A percentile compares a stretch with the other conserved stretches of the same genome.
These are phyloP conservation scores for Magnaporthiopsis incrustans DNA, from an alignment of 2,329 filamentous ascomycete genomes.

Conservation along the genomic window DNA sequence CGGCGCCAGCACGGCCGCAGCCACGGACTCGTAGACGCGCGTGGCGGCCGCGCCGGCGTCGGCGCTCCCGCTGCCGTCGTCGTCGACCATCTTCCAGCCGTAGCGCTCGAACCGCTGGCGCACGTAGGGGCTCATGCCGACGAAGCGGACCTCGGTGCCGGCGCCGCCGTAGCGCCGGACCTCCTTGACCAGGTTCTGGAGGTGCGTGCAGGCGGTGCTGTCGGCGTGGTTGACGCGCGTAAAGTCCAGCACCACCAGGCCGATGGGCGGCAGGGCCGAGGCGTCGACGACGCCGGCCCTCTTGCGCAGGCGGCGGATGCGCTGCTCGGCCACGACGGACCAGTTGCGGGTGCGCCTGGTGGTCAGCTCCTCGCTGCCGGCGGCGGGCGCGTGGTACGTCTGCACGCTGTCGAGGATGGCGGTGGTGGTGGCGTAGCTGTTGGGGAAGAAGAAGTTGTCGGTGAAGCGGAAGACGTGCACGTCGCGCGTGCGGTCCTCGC, in stretches of 20 bases:
- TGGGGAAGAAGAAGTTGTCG: slow-evolving; percentile 53
- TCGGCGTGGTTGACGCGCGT: slow-evolving; percentile 43
- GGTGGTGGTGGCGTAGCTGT: slow-evolving; percentile 45
- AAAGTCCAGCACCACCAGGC: slow-evolving; percentile 44
- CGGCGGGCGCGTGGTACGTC: slow-evolving; percentile 32
- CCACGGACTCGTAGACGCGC: slow-evolving; percentile 2
- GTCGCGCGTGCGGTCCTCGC: slow-evolving; percentile 25
- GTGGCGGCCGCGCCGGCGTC: slow-evolving; percentile 4
- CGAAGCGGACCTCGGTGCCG: slow-evolving; percentile 37
- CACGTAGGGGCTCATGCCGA: slow-evolving; percentile 35
- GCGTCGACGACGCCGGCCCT: slow-evolving; percentile 25
- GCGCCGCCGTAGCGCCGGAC: slow-evolving; percentile 40
- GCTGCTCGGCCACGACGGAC: slow-evolving; percentile 43
- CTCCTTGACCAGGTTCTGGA: slow-evolving; percentile 39
- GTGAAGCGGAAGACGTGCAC: slow-evolving; percentile 48
- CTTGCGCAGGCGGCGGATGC: slow-evolving; percentile 36
- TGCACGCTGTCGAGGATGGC: slow-evolving; percentile 42
- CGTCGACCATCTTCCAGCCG: slow-evolving; percentile 26
- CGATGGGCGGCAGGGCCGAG: slow-evolving; percentile 29
- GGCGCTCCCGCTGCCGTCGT: not conserved
- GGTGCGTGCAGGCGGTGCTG: slow-evolving; percentile 40
- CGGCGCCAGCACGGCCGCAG: slow-evolving; percentile 5
- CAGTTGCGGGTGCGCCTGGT: slow-evolving; percentile 38
- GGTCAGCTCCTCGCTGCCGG: slow-evolving; percentile 24
- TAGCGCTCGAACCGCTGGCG: slow-evolving; percentile 29